Percentiles rank a stretch among this genome's conserved stretches.
These are phyloP conservation scores for Entoloma clypeatum DNA, from an alignment of 1,284 basidiomycete species.

Conservation along the genomic window DNA sequence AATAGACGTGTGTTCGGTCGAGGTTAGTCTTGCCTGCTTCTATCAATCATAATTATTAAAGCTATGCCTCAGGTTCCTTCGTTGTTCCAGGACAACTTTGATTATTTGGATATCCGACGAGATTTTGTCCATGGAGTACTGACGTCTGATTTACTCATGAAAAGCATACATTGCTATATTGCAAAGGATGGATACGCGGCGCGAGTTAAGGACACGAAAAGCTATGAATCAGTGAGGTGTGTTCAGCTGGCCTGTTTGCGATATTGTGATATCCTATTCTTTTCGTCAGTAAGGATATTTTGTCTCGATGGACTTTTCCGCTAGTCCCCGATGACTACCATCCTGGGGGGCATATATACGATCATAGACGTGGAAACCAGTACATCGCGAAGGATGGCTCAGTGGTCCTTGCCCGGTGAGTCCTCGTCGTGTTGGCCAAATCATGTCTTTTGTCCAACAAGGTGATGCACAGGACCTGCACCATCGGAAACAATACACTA, in stretches of 20 bases:
- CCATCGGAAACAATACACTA: conserved; percentile 78
- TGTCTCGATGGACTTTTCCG: conserved; percentile 92
- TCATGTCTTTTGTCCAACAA: conserved; percentile 1
- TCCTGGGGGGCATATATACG: conserved; percentile 77
- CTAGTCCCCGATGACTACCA: conserved; percentile 92
- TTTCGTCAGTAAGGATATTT: conserved; percentile 75
- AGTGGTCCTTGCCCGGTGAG: conserved; percentile 72
- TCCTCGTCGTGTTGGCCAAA: no score
- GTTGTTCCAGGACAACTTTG: conserved; percentile 98
- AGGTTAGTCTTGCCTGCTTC: conserved; percentile 43
- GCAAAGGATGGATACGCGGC: conserved; percentile 86
- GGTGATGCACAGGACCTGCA: conserved; percentile 57
- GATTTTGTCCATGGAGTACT: conserved; percentile 98
- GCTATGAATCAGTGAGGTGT: conserved; percentile 84
- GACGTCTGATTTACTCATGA: conserved; percentile 92
- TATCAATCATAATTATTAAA: conserved; percentile 2
- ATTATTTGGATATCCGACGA: conserved; percentile 87
- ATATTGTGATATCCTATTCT: conserved; percentile 5
- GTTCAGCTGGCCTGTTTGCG: conserved; percentile 11
- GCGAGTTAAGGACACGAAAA: conserved; percentile 84
- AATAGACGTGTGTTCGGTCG: conserved; percentile 91
- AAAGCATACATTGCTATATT: conserved; percentile 90
- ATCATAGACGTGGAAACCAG: conserved; percentile 80
- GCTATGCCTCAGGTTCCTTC: conserved; percentile 74
- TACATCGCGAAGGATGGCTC: conserved; percentile 79